Evolutionary conservation across 1,284 basidiomycete genomes (phyloP), one percentile per base, ranked within the genome.

Genomic region (Xanthoconium separans): DNA sequence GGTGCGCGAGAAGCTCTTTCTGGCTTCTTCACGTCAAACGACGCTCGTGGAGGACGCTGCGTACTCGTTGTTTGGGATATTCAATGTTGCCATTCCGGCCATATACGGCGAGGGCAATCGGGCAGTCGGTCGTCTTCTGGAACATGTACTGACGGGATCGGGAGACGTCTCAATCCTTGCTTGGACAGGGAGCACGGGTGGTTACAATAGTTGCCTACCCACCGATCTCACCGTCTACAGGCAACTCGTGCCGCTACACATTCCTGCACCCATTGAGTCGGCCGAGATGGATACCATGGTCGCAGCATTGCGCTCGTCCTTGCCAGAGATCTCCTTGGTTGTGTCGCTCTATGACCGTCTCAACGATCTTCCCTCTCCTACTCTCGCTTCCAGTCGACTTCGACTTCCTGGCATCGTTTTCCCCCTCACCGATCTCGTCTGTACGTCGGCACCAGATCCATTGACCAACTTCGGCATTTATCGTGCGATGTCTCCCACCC

Each of bases 141-240:
- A 51, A 16, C 31, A 51, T 13, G 29, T 54, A 24, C 16, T 54
- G 16, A 53, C 50, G 2, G 44, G 53, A 7, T 54, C 53, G 6
- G 53, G 39, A 1, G 40, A 54, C 22, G 29, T 53, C 3, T 29
- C 36, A 8, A 40, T 39, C 22, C 47, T 47, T 8, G 33, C 49
- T 31, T 49, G 47, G 37, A 41, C 37, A 2, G 47, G 47, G 20
- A 30, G 9, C n/a, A 27, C 42, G 0, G 30, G 53, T 5, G 29
- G 24, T 12, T 54, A 54, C 15, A 54, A 54, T 29, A 53, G 53
- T 24, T 53, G 53, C n/a, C 34, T 54, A 4, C 53, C 53, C 4
- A n/a, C 8, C 9, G 53, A 54, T 36, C 50, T 54, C 24, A 34
- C 22, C 2, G 53, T 54, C 37, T 54, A 54, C 9, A 9, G 36